A percentile compares a stretch with the other conserved stretches of the same genome.
These are phyloP conservation scores for Pharnaceum exiguum DNA, from an alignment of 148 eudicot genomes.

Conservation along the genomic window DNA sequence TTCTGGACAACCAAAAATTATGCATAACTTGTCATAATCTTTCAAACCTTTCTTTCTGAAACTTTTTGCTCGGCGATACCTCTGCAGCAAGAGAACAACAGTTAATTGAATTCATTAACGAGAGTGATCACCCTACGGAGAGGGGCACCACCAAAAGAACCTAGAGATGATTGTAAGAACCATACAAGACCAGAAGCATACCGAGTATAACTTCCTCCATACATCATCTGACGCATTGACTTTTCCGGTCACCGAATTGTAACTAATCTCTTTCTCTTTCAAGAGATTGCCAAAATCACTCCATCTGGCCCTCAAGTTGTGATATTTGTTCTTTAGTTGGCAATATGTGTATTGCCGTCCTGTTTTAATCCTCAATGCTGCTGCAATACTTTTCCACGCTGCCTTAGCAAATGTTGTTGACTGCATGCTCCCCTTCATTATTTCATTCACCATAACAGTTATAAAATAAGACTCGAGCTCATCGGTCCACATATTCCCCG, in stretches of 20 bases:
- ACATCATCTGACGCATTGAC: constrained; percentile 29
- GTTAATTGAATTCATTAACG: too few relatives aligned
- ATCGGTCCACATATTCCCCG: constrained; percentile 24
- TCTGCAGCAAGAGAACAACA: constrained; percentile 14
- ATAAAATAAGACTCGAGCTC: constrained; percentile 26
- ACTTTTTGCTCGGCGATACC: constrained; percentile 28
- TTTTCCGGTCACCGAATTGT: constrained; percentile 23
- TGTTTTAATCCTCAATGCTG: constrained; percentile 14
- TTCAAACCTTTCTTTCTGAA: constrained; percentile 33
- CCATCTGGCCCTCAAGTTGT: constrained; percentile 31
- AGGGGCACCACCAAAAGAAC: neutral
- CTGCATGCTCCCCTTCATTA: constrained; percentile 27
- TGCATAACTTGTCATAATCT: constrained; percentile 28
- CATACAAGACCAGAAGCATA: neutral
- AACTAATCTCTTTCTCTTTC: constrained; percentile 27
- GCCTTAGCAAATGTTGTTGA: constrained; percentile 31
- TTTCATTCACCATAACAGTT: constrained; percentile 26
- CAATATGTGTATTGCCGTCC: constrained; percentile 27
- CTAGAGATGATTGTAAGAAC: neutral
- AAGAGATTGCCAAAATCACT: constrained; percentile 24
- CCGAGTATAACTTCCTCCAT: constrained; percentile 23
- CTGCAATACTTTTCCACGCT: constrained; percentile 25
- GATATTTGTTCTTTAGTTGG: constrained; percentile 31
- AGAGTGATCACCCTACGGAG: too few relatives aligned
- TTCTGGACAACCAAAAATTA: constrained; percentile 22